Percentiles rank a stretch among this genome's conserved stretches.
These are phyloP conservation scores for Dothideomycetidae sp. DNA, from an alignment of 2,329 filamentous ascomycete species.

Conservation along the genomic window DNA sequence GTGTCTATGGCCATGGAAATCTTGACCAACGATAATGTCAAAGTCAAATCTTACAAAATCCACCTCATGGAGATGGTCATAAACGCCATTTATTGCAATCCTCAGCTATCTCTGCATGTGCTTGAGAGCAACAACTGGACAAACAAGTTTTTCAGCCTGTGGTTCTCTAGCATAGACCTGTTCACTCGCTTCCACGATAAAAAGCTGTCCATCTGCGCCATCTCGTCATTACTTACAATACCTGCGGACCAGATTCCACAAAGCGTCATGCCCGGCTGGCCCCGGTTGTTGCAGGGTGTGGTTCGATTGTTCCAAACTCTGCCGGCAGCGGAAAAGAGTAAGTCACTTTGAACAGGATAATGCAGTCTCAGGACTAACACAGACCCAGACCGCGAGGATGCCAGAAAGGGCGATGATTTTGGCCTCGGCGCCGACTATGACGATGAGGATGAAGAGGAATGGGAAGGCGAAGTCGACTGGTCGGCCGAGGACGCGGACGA, in stretches of 20 bases:
- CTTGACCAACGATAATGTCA: constrained; percentile 59
- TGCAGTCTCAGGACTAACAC: constrained; percentile 8
- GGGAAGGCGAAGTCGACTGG: constrained; percentile 63
- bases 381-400: constrained; percentile 60
- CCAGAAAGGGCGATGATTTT: constrained; percentile 71
- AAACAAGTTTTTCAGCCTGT: constrained; percentile 96
- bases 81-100: constrained; percentile 96
- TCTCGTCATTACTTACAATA: constrained; percentile 69
- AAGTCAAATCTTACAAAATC: constrained; percentile 85
- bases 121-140: constrained; percentile 91
- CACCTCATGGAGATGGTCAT: constrained; percentile 99
- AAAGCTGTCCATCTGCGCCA: constrained; percentile 92
- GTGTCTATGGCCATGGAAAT: constrained; percentile 78
- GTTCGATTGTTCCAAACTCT: constrained; percentile 85
- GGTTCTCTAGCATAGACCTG: constrained; percentile 91
- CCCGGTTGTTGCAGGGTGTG: constrained; percentile 73
- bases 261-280: constrained; percentile 95
- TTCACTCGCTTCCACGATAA: constrained; percentile 96
- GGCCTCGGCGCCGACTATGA: constrained; percentile 59
- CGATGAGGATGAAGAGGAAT: constrained; percentile 63
- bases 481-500: constrained; percentile 51
- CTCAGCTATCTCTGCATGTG: constrained; percentile 65
- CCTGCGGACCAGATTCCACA: constrained; percentile 67
- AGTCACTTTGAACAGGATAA: constrained; percentile 35
- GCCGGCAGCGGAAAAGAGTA: constrained; percentile 64